phyloP scores from a whole-genome alignment of 164 flowering plant genomes.

The Nelumbo lutea region DNA sequence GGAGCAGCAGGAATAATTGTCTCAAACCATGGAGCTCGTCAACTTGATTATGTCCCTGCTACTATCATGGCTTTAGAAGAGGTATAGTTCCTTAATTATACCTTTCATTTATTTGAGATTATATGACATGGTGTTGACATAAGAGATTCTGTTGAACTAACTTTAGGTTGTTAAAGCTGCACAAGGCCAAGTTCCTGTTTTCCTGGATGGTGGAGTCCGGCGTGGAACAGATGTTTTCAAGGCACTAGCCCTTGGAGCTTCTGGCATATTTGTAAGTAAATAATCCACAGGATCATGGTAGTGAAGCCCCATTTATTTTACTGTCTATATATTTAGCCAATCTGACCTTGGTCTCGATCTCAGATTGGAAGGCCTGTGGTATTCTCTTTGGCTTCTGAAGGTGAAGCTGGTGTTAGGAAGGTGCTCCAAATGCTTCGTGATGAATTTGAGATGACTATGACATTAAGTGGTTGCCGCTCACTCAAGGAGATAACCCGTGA shows the following conservation, averaged over 20 bases:
- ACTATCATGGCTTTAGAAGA: conserved; percentile 80
- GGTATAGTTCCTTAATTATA: conserved; percentile 28
- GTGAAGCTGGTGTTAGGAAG: conserved; percentile 88
- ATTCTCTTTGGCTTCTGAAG: conserved; percentile 79
- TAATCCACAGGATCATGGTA: neutral
- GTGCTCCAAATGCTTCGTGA: conserved; percentile 86
- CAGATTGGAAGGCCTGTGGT: conserved; percentile 94
- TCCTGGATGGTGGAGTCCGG: conserved; percentile 76
- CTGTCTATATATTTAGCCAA: neutral
- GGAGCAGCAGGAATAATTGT: conserved; percentile 95
- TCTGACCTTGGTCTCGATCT: conserved; percentile 1
- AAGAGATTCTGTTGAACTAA: neutral
- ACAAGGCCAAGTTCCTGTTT: conserved; percentile 55
- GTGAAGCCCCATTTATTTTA: neutral
- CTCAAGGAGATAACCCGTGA: conserved; percentile 72
- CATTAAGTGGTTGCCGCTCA: conserved; percentile 81
- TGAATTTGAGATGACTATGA: conserved; percentile 95
- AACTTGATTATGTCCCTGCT: conserved; percentile 69
- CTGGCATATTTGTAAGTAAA: conserved; percentile 82
- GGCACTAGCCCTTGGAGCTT: conserved; percentile 92
- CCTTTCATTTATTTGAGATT: neutral
- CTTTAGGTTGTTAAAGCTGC: conserved; percentile 58
- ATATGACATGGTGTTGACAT: neutral
- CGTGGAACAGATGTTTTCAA: conserved; percentile 97
- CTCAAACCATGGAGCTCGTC: conserved; percentile 48